Evolutionary conservation across 192 early-diverging fungal genomes (phyloP), one percentile per base, ranked within the genome.

Genomic region (Backusella australiensis): DNA sequence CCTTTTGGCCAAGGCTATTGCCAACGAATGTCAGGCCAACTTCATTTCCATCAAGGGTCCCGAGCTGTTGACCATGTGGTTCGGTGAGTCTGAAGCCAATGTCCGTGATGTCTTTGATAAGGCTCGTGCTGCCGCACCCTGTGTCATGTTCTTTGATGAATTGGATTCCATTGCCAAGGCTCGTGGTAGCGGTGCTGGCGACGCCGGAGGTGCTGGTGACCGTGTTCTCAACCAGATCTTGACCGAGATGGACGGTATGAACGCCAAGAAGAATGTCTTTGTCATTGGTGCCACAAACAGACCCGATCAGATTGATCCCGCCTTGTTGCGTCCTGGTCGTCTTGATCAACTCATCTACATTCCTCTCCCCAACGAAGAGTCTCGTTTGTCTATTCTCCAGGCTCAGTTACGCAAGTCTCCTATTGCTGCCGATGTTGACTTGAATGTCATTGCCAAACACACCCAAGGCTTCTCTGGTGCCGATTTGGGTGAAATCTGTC

Each of bases 71-170:
- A 98, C 96, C 71, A 99, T 98, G 98, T 99, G 96, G 96, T 98
- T 99, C 80, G 98, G 98, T 86, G 98, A 99, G 86, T 98, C 96
- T 12, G 98, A 99, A 83, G 96, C 97, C 75, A 98, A 98, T 79
- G 98, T 98, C 44, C 96, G 98, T 72, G 96, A 98, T 84, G 97
- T 99, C 53, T 99, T 99, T 88, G 97, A 98, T 88, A 97, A 98
- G 89, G 98, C 97, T 19, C 92, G 97, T 75, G 95, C 97, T 4
- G 97, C 97, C 44, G 94, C 97, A 3, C 98, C 98, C 26, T 99
- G 98, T 84, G 98, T 99, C 42, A 96, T 99, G 96, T 99, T 99
- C 95, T 99, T 99, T 91, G 98, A 99, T 77, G 98, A 99, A 87
- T 86, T 99, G 81, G 98, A 99, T 86, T 97, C 96, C 41, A 92